Evolutionary conservation across 1,284 basidiomycete genomes (phyloP), one percentile per base, ranked within the genome.

Genomic region (Sanghuangporus weigelae): DNA sequence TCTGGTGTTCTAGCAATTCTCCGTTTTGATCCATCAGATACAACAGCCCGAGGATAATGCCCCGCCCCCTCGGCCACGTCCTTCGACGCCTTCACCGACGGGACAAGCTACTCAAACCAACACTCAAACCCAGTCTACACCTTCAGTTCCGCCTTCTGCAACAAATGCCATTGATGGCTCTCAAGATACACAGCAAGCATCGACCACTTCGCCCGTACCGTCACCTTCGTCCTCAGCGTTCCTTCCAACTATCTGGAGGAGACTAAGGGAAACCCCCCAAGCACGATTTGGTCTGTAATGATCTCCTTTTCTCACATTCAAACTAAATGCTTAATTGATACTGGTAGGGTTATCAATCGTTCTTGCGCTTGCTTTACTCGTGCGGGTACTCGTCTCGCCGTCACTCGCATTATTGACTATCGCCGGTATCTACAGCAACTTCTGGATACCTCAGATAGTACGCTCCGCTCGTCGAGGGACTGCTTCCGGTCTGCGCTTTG

Each of bases 371-470:
- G 82, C 87, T 12, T 76, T 91, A 62, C 81, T 92, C 55, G 83
- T 91, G 69, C 84, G 90, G 44, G 79, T 93, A 62, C 84, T 92
- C 48, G 75, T 93, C 60, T 84, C 88, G 2, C 87, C 92, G 0
- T 82, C 84, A 0, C 75, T 93, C 12, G 83, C 90, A 0, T 80
- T 93, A 38, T 72, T 92, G 49, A 85, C 92, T 69, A 80, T 95
- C n/a, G 83, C 81, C 14, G 71, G 78, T 21, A 81, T 92, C 64
- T 93, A 95, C 74, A 88, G 86, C 1, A 83, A 83, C 67, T 82
- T 90, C 67, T 96, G 94, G 94, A 68, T 89, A 1, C 89, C 91
- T 5, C 93, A 96, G 75, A 93, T 96, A 59, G 79, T 88, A 66
- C 81, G 94, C 31, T 92, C 93, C 46, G 84, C 83, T 6, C 80